phyloP scores from a whole-genome alignment of 768 basidiomycete genomes.

The Xerocomellus dryophilus region DNA sequence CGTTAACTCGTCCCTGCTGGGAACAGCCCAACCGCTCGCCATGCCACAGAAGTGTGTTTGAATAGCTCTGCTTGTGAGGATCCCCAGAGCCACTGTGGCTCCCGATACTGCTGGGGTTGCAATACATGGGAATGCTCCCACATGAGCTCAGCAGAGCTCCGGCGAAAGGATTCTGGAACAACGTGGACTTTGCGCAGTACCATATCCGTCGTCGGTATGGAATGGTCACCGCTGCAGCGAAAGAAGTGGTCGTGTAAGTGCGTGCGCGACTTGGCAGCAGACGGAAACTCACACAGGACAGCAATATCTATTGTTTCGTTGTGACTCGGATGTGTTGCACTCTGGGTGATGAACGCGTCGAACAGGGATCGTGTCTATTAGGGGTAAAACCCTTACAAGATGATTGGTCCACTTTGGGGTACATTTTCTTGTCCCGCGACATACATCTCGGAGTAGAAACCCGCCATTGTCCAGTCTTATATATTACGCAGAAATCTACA shows the following conservation, averaged over 20 bases:
- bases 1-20: slow-evolving; percentile 64
- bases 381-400: slow-evolving; percentile 44
- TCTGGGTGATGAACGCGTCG: slow-evolving; percentile 27
- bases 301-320: slow-evolving; percentile 69
- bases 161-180: slow-evolving; percentile 58
- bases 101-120: slow-evolving; percentile 47
- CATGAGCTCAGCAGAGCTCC: slow-evolving; percentile 54
- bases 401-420: slow-evolving; percentile 53
- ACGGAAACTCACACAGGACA: slow-evolving; percentile 35
- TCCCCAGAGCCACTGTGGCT: background rate
- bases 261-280: background rate
- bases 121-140: slow-evolving; percentile 69
- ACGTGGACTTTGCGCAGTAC: slow-evolving; percentile 68
- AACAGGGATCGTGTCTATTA: background rate
- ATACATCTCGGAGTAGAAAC: slow-evolving; percentile 59
- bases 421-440: slow-evolving; percentile 59
- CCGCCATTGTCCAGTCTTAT: slow-evolving; percentile 56
- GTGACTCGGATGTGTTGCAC: slow-evolving; percentile 59
- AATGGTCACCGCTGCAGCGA: slow-evolving; percentile 46
- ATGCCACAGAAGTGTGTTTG: slow-evolving; percentile 50
- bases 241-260: background rate
- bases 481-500: slow-evolving; percentile 59
- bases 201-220: slow-evolving; percentile 55
- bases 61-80: slow-evolving; percentile 46
- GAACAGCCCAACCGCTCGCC: slow-evolving; percentile 64